phyloP scores from a whole-genome alignment of 1,284 basidiomycete species.

The Gomphus sp. region DNA sequence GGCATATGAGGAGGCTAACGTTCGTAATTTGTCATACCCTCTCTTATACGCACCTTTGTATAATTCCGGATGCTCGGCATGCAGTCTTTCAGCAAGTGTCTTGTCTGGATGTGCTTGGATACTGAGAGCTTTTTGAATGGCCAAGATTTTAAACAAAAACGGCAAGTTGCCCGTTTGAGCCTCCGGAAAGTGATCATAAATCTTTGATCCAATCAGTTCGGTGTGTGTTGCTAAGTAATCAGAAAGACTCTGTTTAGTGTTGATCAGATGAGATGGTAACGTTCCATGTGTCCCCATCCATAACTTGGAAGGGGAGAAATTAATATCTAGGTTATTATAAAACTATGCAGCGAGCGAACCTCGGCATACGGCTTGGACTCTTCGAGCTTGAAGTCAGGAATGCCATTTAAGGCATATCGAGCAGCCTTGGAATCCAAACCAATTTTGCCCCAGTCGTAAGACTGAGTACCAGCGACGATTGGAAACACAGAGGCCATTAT shows the following conservation, averaged over 20 bases:
- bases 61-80: constrained; percentile 68
- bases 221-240: constrained; percentile 58
- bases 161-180: constrained; percentile 69
- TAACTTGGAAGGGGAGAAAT: constrained; percentile 39
- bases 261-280: constrained; percentile 65
- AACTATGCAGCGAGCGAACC: constrained; percentile 36
- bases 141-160: constrained; percentile 91
- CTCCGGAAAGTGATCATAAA: constrained; percentile 52
- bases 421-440: constrained; percentile 38
- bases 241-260: constrained; percentile 40
- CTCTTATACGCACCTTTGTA: constrained; percentile 70
- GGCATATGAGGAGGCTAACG: not conserved
- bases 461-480: constrained; percentile 17
- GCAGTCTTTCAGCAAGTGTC: constrained; percentile 70
- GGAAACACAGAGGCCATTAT: constrained; percentile 4
- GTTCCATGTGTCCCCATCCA: constrained; percentile 99
- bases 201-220: constrained; percentile 56
- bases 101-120: constrained; percentile 99
- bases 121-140: constrained; percentile 89
- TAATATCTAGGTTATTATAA: not conserved
- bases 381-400: constrained; percentile 41
- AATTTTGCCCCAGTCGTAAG: constrained; percentile 47
- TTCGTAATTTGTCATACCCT: not conserved
- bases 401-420: constrained; percentile 33
- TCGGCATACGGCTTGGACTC: constrained; percentile 55